These are phyloP conservation scores for Mayamaea pseudoterrestris DNA, from an alignment of 108 stramenopile genomes.

Conservation along the genomic window DNA sequence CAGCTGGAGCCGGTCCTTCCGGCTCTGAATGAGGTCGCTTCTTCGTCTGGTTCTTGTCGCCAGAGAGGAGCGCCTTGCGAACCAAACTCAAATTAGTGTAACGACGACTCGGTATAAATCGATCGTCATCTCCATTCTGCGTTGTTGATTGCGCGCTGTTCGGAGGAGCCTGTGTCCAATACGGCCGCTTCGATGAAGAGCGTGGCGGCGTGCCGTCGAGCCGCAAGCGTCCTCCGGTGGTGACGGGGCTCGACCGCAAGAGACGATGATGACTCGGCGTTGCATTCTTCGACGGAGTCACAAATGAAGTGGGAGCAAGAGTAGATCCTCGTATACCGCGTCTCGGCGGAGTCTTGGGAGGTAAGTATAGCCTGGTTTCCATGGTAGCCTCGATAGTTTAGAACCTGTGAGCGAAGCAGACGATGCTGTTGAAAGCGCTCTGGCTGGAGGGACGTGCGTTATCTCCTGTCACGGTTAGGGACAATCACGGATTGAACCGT, in stretches of 20 bases:
- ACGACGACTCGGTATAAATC: slow-evolving; percentile 81
- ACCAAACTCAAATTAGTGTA: slow-evolving; percentile 62
- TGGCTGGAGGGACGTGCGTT: background rate
- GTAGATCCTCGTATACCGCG: background rate
- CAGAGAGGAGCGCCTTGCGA: slow-evolving; percentile 47
- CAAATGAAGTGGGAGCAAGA: background rate
- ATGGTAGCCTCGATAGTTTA: background rate
- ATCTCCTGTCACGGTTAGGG: background rate
- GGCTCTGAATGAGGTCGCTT: slow-evolving; percentile 1
- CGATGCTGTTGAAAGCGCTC: too few species aligned
- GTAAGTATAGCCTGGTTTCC: background rate
- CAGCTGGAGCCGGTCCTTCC: background rate
- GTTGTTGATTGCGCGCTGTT: too few species aligned
- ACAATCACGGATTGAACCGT: background rate
- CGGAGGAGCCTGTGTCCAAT: too few species aligned
- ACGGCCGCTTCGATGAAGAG: too few species aligned
- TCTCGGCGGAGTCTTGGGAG: background rate
- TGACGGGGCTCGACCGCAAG: background rate
- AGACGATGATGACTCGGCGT: background rate
- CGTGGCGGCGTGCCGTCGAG: too few species aligned
- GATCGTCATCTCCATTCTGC: too few species aligned
- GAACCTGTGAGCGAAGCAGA: background rate
- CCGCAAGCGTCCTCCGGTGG: background rate
- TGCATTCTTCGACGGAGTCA: background rate
- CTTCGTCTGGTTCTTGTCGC: slow-evolving; percentile 16